Evolutionary conservation across 78 protist species (phyloP).

Genomic region (Dictyostelium capitatum): DNA sequence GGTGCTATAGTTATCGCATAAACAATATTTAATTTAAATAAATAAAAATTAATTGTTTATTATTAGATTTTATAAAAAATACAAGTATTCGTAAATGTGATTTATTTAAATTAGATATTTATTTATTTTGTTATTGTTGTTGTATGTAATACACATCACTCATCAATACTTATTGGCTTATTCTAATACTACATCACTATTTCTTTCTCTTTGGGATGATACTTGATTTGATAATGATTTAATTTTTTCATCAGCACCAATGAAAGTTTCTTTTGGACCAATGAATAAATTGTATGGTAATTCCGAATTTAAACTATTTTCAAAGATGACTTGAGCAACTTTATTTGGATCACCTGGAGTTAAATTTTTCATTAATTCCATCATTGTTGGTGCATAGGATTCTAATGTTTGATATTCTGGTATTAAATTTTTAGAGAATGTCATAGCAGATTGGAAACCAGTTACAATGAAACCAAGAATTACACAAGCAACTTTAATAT

Average conservation of each 20-base stretch:
- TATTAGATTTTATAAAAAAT: too few species aligned
- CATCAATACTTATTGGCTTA: neutral
- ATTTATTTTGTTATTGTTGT: too few species aligned
- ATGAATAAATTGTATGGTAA: slow-evolving; percentile 12
- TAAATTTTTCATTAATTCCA: neutral
- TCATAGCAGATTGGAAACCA: neutral
- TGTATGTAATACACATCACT: too few species aligned
- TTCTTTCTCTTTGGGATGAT: slow-evolving; percentile 4
- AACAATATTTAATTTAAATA: too few species aligned
- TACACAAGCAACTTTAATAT: slow-evolving; percentile 23
- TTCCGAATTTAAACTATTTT: too few species aligned
- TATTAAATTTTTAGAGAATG: neutral
- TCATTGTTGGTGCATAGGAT: neutral
- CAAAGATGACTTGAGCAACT: neutral
- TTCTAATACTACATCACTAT: neutral
- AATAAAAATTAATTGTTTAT: too few species aligned
- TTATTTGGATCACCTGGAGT: neutral
- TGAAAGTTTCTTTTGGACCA: slow-evolving; percentile 27
- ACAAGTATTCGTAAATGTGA: too few species aligned
- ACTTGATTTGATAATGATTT: neutral
- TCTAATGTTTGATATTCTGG: neutral
- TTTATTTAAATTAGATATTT: too few species aligned
- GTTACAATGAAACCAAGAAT: neutral
- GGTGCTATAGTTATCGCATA: too few species aligned
- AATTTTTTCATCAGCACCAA: slow-evolving; percentile 10